Evolutionary conservation across 2,329 filamentous ascomycete species (phyloP).

Genomic region (Monosporascus sp.): DNA sequence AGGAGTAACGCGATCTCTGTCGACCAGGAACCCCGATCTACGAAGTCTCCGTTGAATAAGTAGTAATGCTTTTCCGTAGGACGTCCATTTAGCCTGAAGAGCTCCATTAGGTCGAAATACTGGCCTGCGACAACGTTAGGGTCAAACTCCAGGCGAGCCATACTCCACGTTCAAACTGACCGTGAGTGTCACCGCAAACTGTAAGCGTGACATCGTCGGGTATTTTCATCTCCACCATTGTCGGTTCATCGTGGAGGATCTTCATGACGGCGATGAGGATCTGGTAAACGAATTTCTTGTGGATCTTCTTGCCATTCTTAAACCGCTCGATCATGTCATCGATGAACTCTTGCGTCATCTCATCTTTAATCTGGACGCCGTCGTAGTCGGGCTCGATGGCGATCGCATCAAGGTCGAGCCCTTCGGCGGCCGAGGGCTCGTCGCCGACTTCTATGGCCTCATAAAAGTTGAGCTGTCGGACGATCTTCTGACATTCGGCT

Average conservation of each 20-base stretch:
- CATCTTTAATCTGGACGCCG: constrained; percentile 66
- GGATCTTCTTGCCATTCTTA: constrained; percentile 91
- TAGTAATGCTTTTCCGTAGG: constrained; percentile 86
- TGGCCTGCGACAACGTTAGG: constrained; percentile 57
- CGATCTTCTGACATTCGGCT: constrained; percentile 89
- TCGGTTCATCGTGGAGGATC: constrained; percentile 85
- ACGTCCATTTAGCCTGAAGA: constrained; percentile 85
- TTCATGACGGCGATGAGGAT: constrained; percentile 88
- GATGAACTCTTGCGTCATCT: constrained; percentile 96
- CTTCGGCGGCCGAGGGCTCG: constrained; percentile 86
- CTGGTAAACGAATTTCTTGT: constrained; percentile 95
- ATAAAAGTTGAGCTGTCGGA: constrained; percentile 87
- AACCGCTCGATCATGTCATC: constrained; percentile 96
- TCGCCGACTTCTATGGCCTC: constrained; percentile 92
- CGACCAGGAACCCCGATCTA: constrained; percentile 96
- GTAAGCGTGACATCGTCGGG: constrained; percentile 74
- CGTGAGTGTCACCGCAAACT: constrained; percentile 96
- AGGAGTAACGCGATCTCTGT: constrained; percentile 91
- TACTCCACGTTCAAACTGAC: constrained; percentile 39
- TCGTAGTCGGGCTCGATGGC: constrained; percentile 79
- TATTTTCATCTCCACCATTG: constrained; percentile 92
- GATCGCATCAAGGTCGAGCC: constrained; percentile 82
- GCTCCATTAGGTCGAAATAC: constrained; percentile 95
- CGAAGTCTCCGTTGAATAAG: constrained; percentile 98
- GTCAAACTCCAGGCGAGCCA: neutral